Evolutionary conservation across 257 asterid species (phyloP).

Genomic region (Linderniella brevidens): DNA sequence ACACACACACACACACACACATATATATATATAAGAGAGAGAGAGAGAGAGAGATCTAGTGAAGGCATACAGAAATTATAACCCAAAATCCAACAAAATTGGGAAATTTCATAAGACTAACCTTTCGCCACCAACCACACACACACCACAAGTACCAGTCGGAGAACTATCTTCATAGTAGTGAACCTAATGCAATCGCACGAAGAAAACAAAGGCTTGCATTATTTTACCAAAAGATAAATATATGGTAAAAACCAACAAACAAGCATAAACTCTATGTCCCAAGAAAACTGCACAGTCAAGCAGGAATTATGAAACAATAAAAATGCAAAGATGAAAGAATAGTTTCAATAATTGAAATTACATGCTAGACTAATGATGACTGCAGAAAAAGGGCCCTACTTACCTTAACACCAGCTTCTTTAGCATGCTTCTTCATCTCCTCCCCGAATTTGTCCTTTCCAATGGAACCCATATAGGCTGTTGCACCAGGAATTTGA

Average conservation of each 20-base stretch:
- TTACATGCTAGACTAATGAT: background rate
- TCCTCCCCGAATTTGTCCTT: slow-evolving; percentile 75
- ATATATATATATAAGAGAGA: too few species aligned
- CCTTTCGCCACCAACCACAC: slow-evolving; percentile 92
- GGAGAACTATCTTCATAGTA: slow-evolving; percentile 78
- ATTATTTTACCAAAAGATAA: background rate
- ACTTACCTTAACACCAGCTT: slow-evolving; percentile 69
- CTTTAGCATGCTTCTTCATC: slow-evolving; percentile 66
- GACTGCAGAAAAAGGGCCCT: background rate
- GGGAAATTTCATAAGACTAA: slow-evolving; percentile 11
- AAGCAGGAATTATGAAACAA: too few species aligned
- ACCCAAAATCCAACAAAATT: too few species aligned
- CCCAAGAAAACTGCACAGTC: too few species aligned
- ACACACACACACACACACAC: too few species aligned
- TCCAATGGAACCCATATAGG: slow-evolving; percentile 57
- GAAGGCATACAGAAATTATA: too few species aligned
- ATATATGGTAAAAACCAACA: too few species aligned
- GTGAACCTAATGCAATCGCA: slow-evolving; percentile 38
- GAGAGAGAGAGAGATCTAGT: too few species aligned
- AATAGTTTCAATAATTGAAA: too few species aligned
- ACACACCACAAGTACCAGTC: slow-evolving; percentile 92
- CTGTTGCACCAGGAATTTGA: slow-evolving; percentile 74
- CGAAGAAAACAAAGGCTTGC: slow-evolving; percentile 3
- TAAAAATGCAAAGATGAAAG: too few species aligned
- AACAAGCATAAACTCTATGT: too few species aligned